phyloP scores from a whole-genome alignment of 2,329 filamentous ascomycete species.

The Zalaria obscura region DNA sequence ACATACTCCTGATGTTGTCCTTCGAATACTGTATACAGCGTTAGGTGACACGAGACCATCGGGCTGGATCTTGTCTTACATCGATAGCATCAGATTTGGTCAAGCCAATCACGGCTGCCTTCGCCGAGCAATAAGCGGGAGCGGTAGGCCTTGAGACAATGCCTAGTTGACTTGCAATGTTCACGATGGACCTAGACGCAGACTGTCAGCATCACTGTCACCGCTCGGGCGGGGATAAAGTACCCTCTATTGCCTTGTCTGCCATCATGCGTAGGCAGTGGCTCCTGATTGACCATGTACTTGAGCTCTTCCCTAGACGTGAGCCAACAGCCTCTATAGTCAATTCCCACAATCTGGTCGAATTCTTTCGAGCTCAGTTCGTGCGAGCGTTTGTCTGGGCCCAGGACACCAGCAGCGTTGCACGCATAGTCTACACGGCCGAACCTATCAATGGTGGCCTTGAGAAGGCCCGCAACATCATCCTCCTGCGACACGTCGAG shows the following conservation, averaged over 20 bases:
- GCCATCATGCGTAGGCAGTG: slow-evolving; percentile 28
- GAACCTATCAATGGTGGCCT: slow-evolving; percentile 18
- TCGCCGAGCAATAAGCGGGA: slow-evolving; percentile 31
- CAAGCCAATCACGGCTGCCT: slow-evolving; percentile 31
- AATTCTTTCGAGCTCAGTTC: slow-evolving; percentile 24
- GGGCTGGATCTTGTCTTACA: slow-evolving; percentile 13
- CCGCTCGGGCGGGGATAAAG: background rate
- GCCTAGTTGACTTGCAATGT: slow-evolving; percentile 29
- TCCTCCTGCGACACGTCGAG: slow-evolving; percentile 23
- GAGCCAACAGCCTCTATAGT: slow-evolving; percentile 33
- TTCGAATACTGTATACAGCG: slow-evolving; percentile 23
- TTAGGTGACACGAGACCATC: too few relatives aligned
- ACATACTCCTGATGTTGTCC: slow-evolving; percentile 23
- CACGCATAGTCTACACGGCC: slow-evolving; percentile 32
- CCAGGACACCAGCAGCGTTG: slow-evolving; percentile 31
- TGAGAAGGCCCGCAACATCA: slow-evolving; percentile 21
- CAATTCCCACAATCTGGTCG: slow-evolving; percentile 27
- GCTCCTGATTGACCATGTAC: slow-evolving; percentile 31
- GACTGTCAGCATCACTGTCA: background rate
- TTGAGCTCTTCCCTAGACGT: slow-evolving; percentile 27
- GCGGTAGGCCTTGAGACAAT: slow-evolving; percentile 28
- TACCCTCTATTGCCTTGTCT: slow-evolving; percentile 25
- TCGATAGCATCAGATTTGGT: slow-evolving; percentile 35
- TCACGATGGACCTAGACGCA: slow-evolving; percentile 21
- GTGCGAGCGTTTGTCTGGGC: slow-evolving; percentile 22